Evolutionary conservation across 176 grass and related monocot species (phyloP).

Genomic region (Phyllostachys edulis): DNA sequence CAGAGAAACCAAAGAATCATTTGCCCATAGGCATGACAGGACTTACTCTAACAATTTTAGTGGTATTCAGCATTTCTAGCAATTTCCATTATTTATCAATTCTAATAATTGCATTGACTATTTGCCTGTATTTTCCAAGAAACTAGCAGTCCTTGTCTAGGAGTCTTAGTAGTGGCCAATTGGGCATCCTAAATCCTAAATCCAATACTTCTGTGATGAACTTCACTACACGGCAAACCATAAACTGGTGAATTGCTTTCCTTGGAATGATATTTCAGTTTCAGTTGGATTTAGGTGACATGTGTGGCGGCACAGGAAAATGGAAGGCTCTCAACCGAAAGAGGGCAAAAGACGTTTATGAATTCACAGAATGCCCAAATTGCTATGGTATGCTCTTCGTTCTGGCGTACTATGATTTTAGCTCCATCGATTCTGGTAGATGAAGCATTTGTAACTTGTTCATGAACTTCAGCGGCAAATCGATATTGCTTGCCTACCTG

Average conservation of each 20-base stretch:
- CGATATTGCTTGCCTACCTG: not conserved
- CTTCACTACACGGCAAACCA: not conserved
- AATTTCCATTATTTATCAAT: not conserved
- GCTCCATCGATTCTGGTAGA: not conserved
- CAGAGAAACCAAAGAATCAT: not conserved
- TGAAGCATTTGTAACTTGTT: not conserved
- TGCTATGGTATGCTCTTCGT: conserved; percentile 70
- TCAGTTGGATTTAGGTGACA: conserved; percentile 67
- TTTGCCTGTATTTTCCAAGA: not conserved
- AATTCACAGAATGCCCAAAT: conserved; percentile 95
- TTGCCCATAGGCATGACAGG: not conserved
- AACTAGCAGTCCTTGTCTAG: not conserved
- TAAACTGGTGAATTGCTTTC: not conserved
- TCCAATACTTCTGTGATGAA: not conserved
- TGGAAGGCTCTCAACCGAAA: conserved; percentile 99
- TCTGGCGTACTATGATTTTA: not conserved
- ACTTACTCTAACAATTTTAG: not conserved
- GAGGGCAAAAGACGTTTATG: conserved; percentile 95
- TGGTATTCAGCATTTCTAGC: not conserved
- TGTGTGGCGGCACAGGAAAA: conserved; percentile 97
- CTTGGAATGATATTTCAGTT: conserved; percentile 21
- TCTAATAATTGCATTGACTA: not conserved
- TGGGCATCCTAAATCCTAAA: not conserved
- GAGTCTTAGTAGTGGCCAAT: not conserved
- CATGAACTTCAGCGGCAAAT: not conserved